Evolutionary conservation across 768 basidiomycete species (phyloP).

Genomic region (Antrodiella citrinella): DNA sequence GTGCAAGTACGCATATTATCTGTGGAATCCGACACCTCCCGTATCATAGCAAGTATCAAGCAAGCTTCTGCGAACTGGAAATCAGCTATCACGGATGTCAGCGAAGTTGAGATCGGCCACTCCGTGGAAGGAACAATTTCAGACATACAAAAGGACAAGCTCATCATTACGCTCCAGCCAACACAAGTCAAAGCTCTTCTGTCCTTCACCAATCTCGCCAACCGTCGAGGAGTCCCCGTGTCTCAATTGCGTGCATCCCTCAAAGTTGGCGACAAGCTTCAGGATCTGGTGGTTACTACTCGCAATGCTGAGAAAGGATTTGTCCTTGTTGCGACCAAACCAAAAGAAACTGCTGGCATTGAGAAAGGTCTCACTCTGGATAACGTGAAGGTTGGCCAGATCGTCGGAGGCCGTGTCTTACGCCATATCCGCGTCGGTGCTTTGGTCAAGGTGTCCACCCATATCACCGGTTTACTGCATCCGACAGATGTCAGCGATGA

Average conservation of each 20-base stretch:
- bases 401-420: conserved; percentile 74
- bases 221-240: conserved; percentile 57
- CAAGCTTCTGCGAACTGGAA: conserved; percentile 56
- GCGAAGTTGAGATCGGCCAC: conserved; percentile 69
- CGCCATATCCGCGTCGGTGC: conserved; percentile 66
- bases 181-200: conserved; percentile 69
- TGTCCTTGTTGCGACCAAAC: conserved; percentile 74
- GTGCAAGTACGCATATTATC: conserved; percentile 76
- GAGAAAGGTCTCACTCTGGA: conserved; percentile 58
- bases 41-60: conserved; percentile 79
- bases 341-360: conserved; percentile 44
- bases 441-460: conserved; percentile 64
- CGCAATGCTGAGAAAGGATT: conserved; percentile 81
- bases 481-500: conserved; percentile 80
- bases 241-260: conserved; percentile 57
- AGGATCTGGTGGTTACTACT: conserved; percentile 81
- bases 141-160: conserved; percentile 82
- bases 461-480: conserved; percentile 70
- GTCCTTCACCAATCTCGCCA: conserved; percentile 84
- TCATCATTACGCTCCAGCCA: conserved; percentile 64
- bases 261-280: conserved; percentile 60
- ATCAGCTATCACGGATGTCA: conserved; percentile 50
- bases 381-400: conserved; percentile 59
- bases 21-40: conserved; percentile 46
- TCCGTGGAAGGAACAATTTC: conserved; percentile 61